Evolutionary conservation across 352 stramenopile genomes (phyloP).

Genomic region (Peronospora farinosa): DNA sequence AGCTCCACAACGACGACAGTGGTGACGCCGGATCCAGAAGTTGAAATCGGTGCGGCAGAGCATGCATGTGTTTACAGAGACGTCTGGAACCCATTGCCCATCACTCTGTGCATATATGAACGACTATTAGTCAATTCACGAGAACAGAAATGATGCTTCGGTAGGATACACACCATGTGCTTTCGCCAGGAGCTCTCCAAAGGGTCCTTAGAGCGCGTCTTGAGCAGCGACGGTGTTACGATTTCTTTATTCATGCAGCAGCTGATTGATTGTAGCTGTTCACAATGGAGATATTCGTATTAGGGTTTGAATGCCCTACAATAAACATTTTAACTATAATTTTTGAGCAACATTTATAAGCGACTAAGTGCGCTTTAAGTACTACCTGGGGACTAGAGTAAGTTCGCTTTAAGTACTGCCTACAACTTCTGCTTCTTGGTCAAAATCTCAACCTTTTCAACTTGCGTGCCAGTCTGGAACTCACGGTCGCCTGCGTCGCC

Average conservation of each 20-base stretch:
- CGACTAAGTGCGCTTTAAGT: too few relatives aligned
- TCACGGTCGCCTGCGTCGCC: conserved; percentile 79
- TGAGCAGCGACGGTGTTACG: conserved; percentile 47
- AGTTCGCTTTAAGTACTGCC: background rate
- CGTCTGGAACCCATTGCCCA: conserved; percentile 79
- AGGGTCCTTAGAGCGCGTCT: conserved; percentile 73
- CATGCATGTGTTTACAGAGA: conserved; percentile 76
- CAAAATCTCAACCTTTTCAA: conserved; percentile 27
- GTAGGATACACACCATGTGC: conserved; percentile 59
- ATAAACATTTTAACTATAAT: background rate
- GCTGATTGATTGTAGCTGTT: conserved; percentile 16
- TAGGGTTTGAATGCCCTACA: background rate
- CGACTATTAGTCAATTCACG: background rate
- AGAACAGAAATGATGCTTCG: background rate
- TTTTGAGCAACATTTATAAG: too few relatives aligned
- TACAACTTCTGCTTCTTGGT: conserved; percentile 65
- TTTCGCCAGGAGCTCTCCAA: conserved; percentile 82
- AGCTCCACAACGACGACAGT: conserved; percentile 82
- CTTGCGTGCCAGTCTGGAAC: conserved; percentile 66
- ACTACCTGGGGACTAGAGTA: too few relatives aligned
- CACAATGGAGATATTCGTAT: background rate
- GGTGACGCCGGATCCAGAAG: conserved; percentile 84
- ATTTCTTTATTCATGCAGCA: conserved; percentile 14
- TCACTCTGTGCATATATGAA: conserved; percentile 42
- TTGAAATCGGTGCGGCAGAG: conserved; percentile 77